Conservation (phyloP, 495 filamentous ascomycete species). For the Trichoderma erinaceum region DNA sequence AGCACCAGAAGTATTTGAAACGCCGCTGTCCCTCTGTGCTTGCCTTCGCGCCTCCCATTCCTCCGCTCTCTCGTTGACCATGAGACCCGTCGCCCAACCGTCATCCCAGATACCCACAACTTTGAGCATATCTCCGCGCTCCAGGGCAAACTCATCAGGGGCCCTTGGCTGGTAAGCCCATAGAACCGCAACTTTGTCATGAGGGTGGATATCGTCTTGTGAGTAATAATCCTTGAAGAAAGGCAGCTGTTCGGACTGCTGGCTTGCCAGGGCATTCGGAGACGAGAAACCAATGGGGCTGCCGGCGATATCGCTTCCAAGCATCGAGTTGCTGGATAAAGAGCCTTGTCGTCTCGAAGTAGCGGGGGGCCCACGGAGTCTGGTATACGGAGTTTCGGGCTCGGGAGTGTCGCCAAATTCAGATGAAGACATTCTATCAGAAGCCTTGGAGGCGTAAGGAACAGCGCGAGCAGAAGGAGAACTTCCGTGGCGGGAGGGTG, state of each 20-base stretch:
- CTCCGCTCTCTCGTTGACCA: slow-evolving; percentile 76
- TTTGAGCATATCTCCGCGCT: slow-evolving; percentile 97
- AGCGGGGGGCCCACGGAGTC: slow-evolving; percentile 56
- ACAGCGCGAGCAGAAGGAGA: slow-evolving; percentile 32
- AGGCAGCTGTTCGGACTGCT: slow-evolving; percentile 88
- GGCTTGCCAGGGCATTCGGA: slow-evolving; percentile 73
- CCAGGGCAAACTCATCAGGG: slow-evolving; percentile 86
- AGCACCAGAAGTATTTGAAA: slow-evolving; percentile 73
- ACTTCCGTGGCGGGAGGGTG: slow-evolving; percentile 43
- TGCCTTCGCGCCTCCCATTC: slow-evolving; percentile 75
- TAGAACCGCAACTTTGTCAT: slow-evolving; percentile 81
- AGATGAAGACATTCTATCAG: slow-evolving; percentile 69
- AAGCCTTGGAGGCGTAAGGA: slow-evolving; percentile 39
- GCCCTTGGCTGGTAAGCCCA: slow-evolving; percentile 97
- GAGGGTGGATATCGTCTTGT: slow-evolving; percentile 87
- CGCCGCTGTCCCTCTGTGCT: slow-evolving; percentile 83
- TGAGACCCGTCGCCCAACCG: slow-evolving; percentile 94
- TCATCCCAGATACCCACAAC: slow-evolving; percentile 99
- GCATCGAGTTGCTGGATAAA: slow-evolving; percentile 76
- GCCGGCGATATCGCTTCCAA: slow-evolving; percentile 62
- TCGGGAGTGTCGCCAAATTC: slow-evolving; percentile 77
- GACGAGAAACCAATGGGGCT: slow-evolving; percentile 75
- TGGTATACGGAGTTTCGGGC: slow-evolving; percentile 54
- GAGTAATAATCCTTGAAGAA: slow-evolving; percentile 99
- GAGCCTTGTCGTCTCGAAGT: slow-evolving; percentile 66